Base-by-base conservation (phyloP, 176 grass and related monocot genomes). In the Oryza australiensis region DNA sequence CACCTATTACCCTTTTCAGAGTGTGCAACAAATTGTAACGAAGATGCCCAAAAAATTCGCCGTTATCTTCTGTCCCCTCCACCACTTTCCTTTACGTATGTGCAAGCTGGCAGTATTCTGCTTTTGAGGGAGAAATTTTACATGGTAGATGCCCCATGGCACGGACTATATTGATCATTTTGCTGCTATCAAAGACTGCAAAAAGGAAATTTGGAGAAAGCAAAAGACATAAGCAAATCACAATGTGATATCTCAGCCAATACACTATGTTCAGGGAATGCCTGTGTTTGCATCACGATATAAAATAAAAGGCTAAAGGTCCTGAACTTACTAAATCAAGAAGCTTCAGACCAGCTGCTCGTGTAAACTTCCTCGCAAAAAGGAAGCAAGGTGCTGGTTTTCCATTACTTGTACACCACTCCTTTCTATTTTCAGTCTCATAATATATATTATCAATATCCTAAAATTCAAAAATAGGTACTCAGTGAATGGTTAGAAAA, bases 311-410 rank as follows among this genome's bases (percentile, higher is more conserved):
- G 64, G 12, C 24, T 37, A 35, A 85, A 81, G 27, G 6, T 11
- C 18, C 13, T 40, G 26, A 42, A 85, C 82, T 91, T 87, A 94
- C 95, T 26, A 66, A 55, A 62, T 91, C 89, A 83, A 98, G 90
- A 89, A 98, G 92, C 84, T 87, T 95, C 22, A 91, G 60, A 84
- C 85, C 92, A 78, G 92, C 90, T 82, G 87, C 82, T 13, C 90
- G 90, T 77, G 92, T 93, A 69, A 98, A 98, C 82, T 98, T 98
- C 78, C 95, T 90, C 29, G 92, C 93, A 77, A 98, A 98, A 75
- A 98, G 92, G 91, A 98, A 98, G 88, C 92, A 98, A 70, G 92
- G 78, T 24, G 92, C 88, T 76, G 95, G 85, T 70, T 75, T 91
- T 35, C 85, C 90, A 34, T 91, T 84, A 84, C 90, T 95, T 77